These are phyloP conservation scores for Globisporangium orthogonon DNA, from an alignment of 352 stramenopile genomes.

Conservation along the genomic window DNA sequence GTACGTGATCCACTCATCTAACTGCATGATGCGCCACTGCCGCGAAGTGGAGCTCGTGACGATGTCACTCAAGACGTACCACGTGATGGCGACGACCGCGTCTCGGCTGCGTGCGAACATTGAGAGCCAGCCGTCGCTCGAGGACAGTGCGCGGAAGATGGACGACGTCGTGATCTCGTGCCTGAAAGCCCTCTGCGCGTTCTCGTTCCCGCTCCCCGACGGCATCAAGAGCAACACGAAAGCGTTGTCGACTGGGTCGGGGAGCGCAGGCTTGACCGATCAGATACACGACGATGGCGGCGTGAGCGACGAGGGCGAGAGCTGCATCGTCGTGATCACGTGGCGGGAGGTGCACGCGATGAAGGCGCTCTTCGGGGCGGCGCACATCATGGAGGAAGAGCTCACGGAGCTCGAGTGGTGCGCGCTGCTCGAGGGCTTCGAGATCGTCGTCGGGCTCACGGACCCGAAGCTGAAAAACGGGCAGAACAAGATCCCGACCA, in stretches of 20 bases:
- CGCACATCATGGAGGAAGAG: slow-evolving; percentile 85
- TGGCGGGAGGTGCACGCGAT: slow-evolving; percentile 87
- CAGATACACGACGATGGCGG: slow-evolving; percentile 47
- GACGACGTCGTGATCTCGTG: slow-evolving; percentile 70
- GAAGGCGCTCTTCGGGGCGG: slow-evolving; percentile 78
- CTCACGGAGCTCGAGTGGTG: slow-evolving; percentile 72
- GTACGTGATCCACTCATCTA: slow-evolving; percentile 65
- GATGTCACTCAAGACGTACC: slow-evolving; percentile 81
- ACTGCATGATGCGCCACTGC: slow-evolving; percentile 72
- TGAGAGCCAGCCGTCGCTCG: slow-evolving; percentile 21
- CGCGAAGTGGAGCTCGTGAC: slow-evolving; percentile 78
- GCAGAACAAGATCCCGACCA: slow-evolving; percentile 67
- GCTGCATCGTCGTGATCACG: slow-evolving; percentile 53
- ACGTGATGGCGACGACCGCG: slow-evolving; percentile 70
- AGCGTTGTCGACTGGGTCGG: slow-evolving; percentile 14
- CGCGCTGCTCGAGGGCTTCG: slow-evolving; percentile 67
- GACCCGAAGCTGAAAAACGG: slow-evolving; percentile 66
- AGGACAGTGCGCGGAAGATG: slow-evolving; percentile 49
- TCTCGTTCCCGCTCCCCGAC: slow-evolving; percentile 73
- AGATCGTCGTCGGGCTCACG: slow-evolving; percentile 73
- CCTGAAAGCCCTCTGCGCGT: slow-evolving; percentile 64
- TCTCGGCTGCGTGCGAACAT: slow-evolving; percentile 61
- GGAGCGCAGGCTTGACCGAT: slow-evolving; percentile 16
- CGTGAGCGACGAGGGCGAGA: slow-evolving; percentile 49
- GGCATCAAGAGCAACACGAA: slow-evolving; percentile 45